Conservation (phyloP, 2,329 filamentous ascomycete species). For the Fonsecaea monophora region DNA sequence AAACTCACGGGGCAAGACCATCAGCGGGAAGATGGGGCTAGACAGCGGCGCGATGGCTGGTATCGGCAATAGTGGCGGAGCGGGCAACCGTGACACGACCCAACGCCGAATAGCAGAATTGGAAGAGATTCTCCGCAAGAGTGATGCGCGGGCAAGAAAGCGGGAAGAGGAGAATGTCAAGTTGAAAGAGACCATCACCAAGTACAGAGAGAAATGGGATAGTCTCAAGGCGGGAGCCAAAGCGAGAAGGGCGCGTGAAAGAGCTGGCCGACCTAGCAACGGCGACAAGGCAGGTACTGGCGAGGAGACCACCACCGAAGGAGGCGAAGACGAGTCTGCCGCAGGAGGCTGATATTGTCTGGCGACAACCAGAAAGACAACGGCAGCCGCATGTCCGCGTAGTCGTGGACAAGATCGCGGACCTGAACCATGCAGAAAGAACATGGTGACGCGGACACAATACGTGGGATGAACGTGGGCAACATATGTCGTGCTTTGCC, state of each 20-base stretch:
- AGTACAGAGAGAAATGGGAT: slow-evolving; percentile 72
- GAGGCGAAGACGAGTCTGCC: slow-evolving; percentile 7
- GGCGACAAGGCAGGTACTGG: slow-evolving; percentile 10
- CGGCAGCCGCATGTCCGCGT: background rate
- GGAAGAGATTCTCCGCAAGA: slow-evolving; percentile 68
- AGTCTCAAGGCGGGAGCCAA: slow-evolving; percentile 70
- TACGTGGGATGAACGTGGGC: background rate
- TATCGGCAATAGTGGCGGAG: slow-evolving; percentile 29
- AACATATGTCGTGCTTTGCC: background rate
- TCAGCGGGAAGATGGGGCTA: slow-evolving; percentile 16
- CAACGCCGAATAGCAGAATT: slow-evolving; percentile 66
- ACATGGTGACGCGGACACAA: background rate
- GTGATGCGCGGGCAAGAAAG: slow-evolving; percentile 67
- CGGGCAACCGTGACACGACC: slow-evolving; percentile 55
- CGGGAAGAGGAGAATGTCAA: slow-evolving; percentile 69
- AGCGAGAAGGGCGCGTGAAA: slow-evolving; percentile 47
- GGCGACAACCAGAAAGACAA: background rate
- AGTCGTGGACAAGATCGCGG: background rate
- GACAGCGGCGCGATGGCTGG: slow-evolving; percentile 13
- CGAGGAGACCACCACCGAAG: slow-evolving; percentile 12
- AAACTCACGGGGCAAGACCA: slow-evolving; percentile 39
- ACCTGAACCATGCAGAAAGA: background rate
- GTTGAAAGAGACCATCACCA: slow-evolving; percentile 59
- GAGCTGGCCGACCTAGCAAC: slow-evolving; percentile 12
- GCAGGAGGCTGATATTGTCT: background rate